Percentiles rank a stretch among this genome's conserved stretches.
phyloP scores from a whole-genome alignment of 2,329 filamentous ascomycete species.

The Basipetospora chlamydospora region DNA sequence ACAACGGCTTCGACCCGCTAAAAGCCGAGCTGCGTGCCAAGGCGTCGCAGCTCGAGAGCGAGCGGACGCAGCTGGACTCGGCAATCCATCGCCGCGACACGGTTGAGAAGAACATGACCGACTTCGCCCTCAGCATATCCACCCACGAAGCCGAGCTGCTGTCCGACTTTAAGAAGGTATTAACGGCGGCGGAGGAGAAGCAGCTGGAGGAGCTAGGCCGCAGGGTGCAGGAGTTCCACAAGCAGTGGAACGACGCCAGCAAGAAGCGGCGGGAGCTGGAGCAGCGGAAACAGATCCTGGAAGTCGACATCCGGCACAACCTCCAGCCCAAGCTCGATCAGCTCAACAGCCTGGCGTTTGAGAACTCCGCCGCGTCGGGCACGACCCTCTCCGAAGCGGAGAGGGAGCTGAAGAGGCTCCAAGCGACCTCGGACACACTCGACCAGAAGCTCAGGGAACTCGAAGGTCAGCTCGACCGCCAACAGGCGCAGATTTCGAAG shows the following conservation, averaged over 20 bases:
- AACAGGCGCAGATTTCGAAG: constrained; percentile 35
- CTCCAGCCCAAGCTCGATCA: constrained; percentile 77
- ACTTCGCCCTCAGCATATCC: constrained; percentile 58
- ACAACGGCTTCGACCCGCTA: constrained; percentile 69
- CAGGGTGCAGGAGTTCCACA: constrained; percentile 58
- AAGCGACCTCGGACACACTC: constrained; percentile 51
- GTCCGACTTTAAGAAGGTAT: constrained; percentile 82
- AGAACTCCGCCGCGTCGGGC: constrained; percentile 45
- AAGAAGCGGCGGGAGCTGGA: constrained; percentile 63
- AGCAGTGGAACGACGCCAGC: constrained; percentile 62
- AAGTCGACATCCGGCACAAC: constrained; percentile 80
- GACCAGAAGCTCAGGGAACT: constrained; percentile 57
- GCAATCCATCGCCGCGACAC: constrained; percentile 51
- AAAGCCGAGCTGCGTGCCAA: constrained; percentile 64
- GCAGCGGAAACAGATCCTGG: constrained; percentile 65
- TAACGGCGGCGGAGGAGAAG: constrained; percentile 69
- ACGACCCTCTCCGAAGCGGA: constrained; percentile 62
- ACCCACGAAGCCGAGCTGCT: constrained; percentile 68
- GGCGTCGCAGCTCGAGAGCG: constrained; percentile 57
- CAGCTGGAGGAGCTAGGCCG: constrained; percentile 59
- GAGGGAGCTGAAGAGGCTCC: constrained; percentile 65
- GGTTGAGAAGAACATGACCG: constrained; percentile 60
- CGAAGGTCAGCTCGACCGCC: constrained; percentile 52
- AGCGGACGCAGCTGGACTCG: constrained; percentile 57
- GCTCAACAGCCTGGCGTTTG: constrained; percentile 61